A percentile compares a stretch with the other conserved stretches of the same genome.
phyloP scores from a whole-genome alignment of 495 filamentous ascomycete species.

The Clohesyomyces aquaticus region DNA sequence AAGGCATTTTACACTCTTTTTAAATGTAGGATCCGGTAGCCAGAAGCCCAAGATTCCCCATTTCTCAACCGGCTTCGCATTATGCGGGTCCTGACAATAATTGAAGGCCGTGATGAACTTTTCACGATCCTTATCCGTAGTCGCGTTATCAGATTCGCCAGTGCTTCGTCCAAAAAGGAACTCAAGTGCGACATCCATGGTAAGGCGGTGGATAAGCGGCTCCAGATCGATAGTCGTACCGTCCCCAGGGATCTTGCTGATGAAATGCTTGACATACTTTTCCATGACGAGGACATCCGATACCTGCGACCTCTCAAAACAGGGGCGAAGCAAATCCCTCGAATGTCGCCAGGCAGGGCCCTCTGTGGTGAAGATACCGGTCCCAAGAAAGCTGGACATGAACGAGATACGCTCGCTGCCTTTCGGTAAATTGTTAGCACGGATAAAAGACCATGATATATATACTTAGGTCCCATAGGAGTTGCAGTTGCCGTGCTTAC shows the following conservation, averaged over 20 bases:
- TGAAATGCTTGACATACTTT: conserved; percentile 58
- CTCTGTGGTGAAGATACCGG: conserved; percentile 34
- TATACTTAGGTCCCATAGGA: no score
- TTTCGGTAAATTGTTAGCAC: no score
- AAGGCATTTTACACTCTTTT: conserved; percentile 44
- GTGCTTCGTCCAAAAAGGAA: conserved; percentile 69
- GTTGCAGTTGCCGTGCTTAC: no score
- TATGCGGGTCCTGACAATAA: conserved; percentile 30
- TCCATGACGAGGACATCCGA: conserved; percentile 61
- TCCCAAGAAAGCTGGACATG: conserved; percentile 14
- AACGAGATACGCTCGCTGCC: conserved; percentile 48
- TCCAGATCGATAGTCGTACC: conserved; percentile 64
- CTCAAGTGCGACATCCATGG: conserved; percentile 70
- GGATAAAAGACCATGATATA: no score
- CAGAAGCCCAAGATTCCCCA: neutral
- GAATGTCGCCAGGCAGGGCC: conserved; percentile 47
- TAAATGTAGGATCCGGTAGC: conserved; percentile 13
- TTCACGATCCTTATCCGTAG: conserved; percentile 30
- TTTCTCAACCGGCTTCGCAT: conserved; percentile 30
- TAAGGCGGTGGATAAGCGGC: conserved; percentile 63
- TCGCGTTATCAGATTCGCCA: conserved; percentile 43
- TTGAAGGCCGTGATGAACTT: conserved; percentile 38
- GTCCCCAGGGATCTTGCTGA: conserved; percentile 53
- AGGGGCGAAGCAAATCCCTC: conserved; percentile 63
- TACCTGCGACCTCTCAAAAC: conserved; percentile 63